Conservation (phyloP, 768 basidiomycete genomes). For the Sarcomyxa edulis region DNA sequence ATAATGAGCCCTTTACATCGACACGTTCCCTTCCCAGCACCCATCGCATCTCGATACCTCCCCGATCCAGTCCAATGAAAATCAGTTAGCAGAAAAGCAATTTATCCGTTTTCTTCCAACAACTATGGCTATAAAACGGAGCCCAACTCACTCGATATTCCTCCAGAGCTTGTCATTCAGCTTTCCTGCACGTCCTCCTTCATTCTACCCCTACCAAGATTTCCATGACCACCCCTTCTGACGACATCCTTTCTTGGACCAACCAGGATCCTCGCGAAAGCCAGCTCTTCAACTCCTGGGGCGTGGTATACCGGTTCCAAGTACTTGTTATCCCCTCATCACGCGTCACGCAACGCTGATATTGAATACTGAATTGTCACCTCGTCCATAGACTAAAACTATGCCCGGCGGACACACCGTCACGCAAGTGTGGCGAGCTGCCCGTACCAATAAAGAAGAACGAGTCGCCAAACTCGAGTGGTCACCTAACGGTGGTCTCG, state of each 20-base stretch:
- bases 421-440: constrained; percentile 77
- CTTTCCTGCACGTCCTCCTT: constrained; percentile 17
- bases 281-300: constrained; percentile 76
- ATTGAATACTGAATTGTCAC: constrained; percentile 10
- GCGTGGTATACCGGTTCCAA: constrained; percentile 77
- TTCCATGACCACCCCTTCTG: constrained; percentile 50
- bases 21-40: constrained; percentile 78
- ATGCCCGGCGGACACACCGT: constrained; percentile 60
- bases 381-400: constrained; percentile 52
- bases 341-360: constrained; percentile 11
- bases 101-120: constrained; percentile 13
- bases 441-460: constrained; percentile 82
- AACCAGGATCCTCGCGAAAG: constrained; percentile 84
- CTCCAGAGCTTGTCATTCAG: too few species aligned
- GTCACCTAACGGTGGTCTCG: constrained; percentile 77
- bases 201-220: constrained; percentile 19
- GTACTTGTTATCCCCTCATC: constrained; percentile 28
- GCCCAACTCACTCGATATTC: too few species aligned
- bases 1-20: constrained; percentile 53
- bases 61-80: constrained; percentile 67
- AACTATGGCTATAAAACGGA: too few species aligned
- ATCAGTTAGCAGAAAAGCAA: too few species aligned
- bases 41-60: too few species aligned
- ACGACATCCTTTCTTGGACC: constrained; percentile 82
- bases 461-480: constrained; percentile 86